Base-by-base conservation (phyloP, 2,329 filamentous ascomycete species). In the Neoscytalidium dimidiatum region DNA sequence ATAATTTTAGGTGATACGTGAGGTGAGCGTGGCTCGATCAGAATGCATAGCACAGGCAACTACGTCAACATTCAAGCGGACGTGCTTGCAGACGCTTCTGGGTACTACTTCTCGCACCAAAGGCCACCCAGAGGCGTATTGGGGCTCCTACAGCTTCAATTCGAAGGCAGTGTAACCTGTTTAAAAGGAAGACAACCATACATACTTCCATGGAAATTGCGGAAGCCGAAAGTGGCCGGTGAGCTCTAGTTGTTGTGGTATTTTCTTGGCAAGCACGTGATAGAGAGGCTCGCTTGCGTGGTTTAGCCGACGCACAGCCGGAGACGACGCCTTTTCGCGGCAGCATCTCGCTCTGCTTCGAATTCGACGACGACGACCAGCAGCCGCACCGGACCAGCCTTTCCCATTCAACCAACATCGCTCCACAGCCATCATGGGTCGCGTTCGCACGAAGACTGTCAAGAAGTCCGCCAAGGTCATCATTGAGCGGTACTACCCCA, bases 391-490 rank as follows among this genome's bases (percentile, higher is more conserved):
- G 57, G 46, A 60, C 56, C 44, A 65, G 17, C 41, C 29, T 65
- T 48, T 62, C 14, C 14, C 21, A 33, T n/a, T 11, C 38, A 4
- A 56, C 21, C 21, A 57, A 13, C 49, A 64, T 52, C 51, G 51
- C 53, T 60, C 33, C 33, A 76, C 77, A 74, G 77, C 72, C 69
- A 83, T 76, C 70, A 84, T 84, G 83, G 83, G 83, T 84, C 83
- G 83, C 76, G 83, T 85, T 76, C 80, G 83, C 70, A 85, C 83
- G 67, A 85, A 85, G 86, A 90, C 88, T 75, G 88, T 91, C 78
- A 91, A 91, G 85, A 89, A 90, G 83, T 90, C 89, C 87, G 94
- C 95, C 86, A 99, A 99, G 92, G 93, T 97, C 88, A 94, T 98
- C 86, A 98, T 99, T 85, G 94, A 97, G 91, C 76, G 77, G 23